Evolutionary conservation across 768 basidiomycete species (phyloP), one percentile per base, ranked within the genome.

Genomic region (Dentipellis sp.): DNA sequence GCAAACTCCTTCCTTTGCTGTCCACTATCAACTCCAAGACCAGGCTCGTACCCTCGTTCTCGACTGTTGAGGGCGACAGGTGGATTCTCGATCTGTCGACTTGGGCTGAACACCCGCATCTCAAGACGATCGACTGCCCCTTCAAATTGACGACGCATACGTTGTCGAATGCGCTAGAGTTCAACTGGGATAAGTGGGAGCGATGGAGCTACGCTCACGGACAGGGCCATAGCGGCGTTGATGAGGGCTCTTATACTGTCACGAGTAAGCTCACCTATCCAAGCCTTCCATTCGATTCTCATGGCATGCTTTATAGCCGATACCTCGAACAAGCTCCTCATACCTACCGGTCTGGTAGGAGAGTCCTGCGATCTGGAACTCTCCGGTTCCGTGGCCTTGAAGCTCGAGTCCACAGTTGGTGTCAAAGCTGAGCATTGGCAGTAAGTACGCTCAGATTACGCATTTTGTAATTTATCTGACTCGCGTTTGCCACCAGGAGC

Each of bases 1-100:
- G 61, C 46, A 61, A 61, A 40, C 60, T 69, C 14, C 59, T 68
- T 38, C 36, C 50, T 16, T 54, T 64, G 12, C 64, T 69, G 19
- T 22, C 56, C n/a, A 51, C 52, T 10, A 58, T 69, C 56, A 69
- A 69, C 53, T 59, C 58, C 9, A 56, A 54, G 36, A 69, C 68
- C 2, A 69, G 67, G 34, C 53, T 69, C 29, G 62, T 68, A 10
- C 61, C 67, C 36, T 42, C 55, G 36, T 65, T 64, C 47, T 56
- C 57, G 34, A 60, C 60, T 39, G 51, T 67, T 35, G 58, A 59
- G 38, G 55, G 50, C 36, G 63, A 58, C 50, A 54, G 47, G 21
- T 59, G 59, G 58, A 45, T 54, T 29, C 56, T 64, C 16, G 51
- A 65, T 35, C 57, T 68, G 42, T 59, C 62, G 22, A 58, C 57